Conservation (phyloP, 1,284 basidiomycete species). For the Vanrija sp. region DNA sequence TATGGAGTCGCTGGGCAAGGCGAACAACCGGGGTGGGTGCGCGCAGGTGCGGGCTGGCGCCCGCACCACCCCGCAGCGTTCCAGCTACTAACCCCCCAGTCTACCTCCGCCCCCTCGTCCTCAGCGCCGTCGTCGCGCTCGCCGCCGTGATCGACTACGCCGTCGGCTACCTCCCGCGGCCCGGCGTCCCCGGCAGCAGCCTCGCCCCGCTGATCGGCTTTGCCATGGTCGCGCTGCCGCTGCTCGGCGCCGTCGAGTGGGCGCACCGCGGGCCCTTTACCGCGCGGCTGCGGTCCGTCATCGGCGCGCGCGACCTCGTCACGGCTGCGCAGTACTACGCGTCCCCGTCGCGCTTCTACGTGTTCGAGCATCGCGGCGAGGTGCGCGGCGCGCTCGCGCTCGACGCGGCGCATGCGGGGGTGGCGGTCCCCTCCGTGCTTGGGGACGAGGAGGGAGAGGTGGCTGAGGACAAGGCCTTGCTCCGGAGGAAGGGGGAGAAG, state of each 20-base stretch:
- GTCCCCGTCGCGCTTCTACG: slow-evolving; percentile 59
- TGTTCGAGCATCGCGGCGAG: slow-evolving; percentile 60
- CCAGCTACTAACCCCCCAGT: slow-evolving; percentile 52
- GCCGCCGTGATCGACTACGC: slow-evolving; percentile 59
- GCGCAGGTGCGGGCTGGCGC: too few species aligned
- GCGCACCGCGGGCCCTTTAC: slow-evolving; percentile 25
- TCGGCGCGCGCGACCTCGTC: slow-evolving; percentile 60
- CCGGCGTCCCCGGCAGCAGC: slow-evolving; percentile 52
- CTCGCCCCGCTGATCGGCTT: slow-evolving; percentile 63
- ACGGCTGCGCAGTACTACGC: slow-evolving; percentile 60
- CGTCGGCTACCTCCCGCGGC: slow-evolving; percentile 63
- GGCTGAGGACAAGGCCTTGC: neutral
- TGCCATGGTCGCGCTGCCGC: slow-evolving; percentile 59
- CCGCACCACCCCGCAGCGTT: too few species aligned
- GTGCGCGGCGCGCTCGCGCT: slow-evolving; percentile 67
- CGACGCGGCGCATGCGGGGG: slow-evolving; percentile 54
- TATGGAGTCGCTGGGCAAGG: slow-evolving; percentile 66
- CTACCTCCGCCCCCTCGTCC: slow-evolving; percentile 58
- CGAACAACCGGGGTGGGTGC: slow-evolving; percentile 61
- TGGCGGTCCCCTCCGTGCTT: slow-evolving; percentile 21
- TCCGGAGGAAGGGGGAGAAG: slow-evolving; percentile 30
- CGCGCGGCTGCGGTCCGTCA: slow-evolving; percentile 53
- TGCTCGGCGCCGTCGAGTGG: slow-evolving; percentile 64
- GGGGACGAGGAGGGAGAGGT: slow-evolving; percentile 20
- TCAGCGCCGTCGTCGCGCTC: slow-evolving; percentile 60